Evolutionary conservation across 2,329 filamentous ascomycete genomes (phyloP), one percentile per base, ranked within the genome.

Genomic region (Nectriaceae sp.): DNA sequence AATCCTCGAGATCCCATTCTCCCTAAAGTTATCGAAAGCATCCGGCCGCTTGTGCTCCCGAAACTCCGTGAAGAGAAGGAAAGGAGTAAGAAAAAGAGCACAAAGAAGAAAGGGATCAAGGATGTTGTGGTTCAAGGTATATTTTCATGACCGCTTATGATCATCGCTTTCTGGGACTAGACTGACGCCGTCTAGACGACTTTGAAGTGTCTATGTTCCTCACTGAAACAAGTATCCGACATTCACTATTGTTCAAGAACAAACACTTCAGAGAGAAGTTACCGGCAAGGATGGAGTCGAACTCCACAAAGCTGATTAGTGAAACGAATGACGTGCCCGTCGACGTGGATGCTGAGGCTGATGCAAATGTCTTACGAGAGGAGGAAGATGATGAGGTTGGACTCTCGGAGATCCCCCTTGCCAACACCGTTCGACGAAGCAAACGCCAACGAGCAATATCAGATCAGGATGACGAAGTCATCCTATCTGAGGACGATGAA

Each of bases 121-220:
- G 94, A 97, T 77, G 86, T 96, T 1, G 83, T 97, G 15, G 76
- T 83, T 11, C 77, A 89, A 77, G 91, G 91, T 93, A 69, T 42
- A 29, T 15, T 22, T 31, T 33, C n/a, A n/a, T n/a, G n/a, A n/a
- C n/a, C 26, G 26, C 26, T 31, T 31, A 10, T 31, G 10, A 31
- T 31, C 26, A 31, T 15, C 15, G 5, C n/a, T n/a, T n/a, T n/a
- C n/a, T n/a, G 22, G 35, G 21, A 24, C 60, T 67, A 41, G 65
- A 26, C 10, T 43, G 38, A 21, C n/a, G 8, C 8, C 16, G 33
- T 46, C 60, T n/a, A 94, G 93, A 97, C 69, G 93, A 96, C 59
- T 99, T 97, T 65, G 91, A 97, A 65, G 90, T 97, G 13, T 89
- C 91, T 31, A 88, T 99, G 56, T 97, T 97, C 71, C 76, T 99